Percentiles rank a stretch among this genome's conserved stretches.
Conservation (phyloP, 179 eudicot species). For the Actinidia arguta region DNA sequence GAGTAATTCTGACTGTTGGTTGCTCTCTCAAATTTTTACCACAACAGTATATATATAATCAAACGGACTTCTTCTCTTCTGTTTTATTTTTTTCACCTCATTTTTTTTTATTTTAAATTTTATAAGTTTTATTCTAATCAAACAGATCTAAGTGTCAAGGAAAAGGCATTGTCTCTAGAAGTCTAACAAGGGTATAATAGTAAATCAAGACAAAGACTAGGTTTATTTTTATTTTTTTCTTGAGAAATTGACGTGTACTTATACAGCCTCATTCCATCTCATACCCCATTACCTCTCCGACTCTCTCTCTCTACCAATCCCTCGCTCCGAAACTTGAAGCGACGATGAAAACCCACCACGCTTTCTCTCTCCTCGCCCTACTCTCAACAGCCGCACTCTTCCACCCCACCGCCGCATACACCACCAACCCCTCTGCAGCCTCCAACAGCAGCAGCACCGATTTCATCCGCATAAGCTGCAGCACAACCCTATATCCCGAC, state of each 20-base stretch:
- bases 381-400: neutral
- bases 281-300: neutral
- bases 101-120: too few species aligned
- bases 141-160: too few species aligned
- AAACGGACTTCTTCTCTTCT: too few species aligned
- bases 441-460: constrained; percentile 19
- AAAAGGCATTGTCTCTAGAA: too few species aligned
- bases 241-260: neutral
- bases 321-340: neutral
- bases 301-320: neutral
- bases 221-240: too few species aligned
- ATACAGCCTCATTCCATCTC: too few species aligned
- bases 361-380: constrained; percentile 17
- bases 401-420: constrained; percentile 15
- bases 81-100: too few species aligned
- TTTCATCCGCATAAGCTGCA: constrained; percentile 73
- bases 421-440: neutral
- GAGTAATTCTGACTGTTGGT: too few species aligned
- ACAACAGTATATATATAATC: too few species aligned
- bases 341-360: constrained; percentile 14
- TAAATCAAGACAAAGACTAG: neutral
- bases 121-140: too few species aligned
- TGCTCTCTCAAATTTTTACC: too few species aligned
- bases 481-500: constrained; percentile 67
- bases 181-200: neutral